These are phyloP conservation scores for Globisporangium heterothallicum DNA, from an alignment of 352 stramenopile genomes.

Conservation along the genomic window DNA sequence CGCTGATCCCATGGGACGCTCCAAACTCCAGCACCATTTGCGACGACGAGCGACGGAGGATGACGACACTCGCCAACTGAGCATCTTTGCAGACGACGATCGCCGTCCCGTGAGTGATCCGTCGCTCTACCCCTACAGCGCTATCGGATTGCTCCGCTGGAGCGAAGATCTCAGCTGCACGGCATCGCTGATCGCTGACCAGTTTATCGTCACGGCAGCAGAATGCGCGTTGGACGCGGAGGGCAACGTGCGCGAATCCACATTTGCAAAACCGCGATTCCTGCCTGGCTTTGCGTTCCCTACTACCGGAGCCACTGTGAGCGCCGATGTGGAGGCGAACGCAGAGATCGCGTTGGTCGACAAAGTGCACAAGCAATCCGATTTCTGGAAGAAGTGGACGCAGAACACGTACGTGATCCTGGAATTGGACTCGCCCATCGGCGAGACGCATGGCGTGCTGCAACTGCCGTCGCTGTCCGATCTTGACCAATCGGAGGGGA, in stretches of 20 bases:
- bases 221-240: conserved; percentile 43
- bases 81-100: conserved; percentile 41
- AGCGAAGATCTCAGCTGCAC: conserved; percentile 41
- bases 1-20: background rate
- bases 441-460: conserved; percentile 26
- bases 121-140: conserved; percentile 40
- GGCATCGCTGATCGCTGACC: conserved; percentile 41
- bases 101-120: conserved; percentile 28
- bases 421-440: conserved; percentile 41
- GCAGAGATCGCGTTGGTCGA: conserved; percentile 19
- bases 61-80: conserved; percentile 24
- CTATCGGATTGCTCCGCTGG: conserved; percentile 49
- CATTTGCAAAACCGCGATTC: conserved; percentile 21
- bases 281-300: conserved; percentile 15
- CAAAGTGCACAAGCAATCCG: conserved; percentile 53
- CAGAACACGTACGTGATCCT: conserved; percentile 61
- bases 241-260: conserved; percentile 22
- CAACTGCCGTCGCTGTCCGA: conserved; percentile 25
- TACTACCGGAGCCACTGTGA: background rate
- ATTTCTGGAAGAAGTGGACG: conserved; percentile 61
- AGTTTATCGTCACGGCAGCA: conserved; percentile 45
- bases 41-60: background rate
- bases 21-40: background rate
- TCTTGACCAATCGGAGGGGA: conserved; percentile 19
- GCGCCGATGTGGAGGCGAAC: background rate